Conservation (phyloP, 441 rosid species). For the Biscutella laevigata region DNA sequence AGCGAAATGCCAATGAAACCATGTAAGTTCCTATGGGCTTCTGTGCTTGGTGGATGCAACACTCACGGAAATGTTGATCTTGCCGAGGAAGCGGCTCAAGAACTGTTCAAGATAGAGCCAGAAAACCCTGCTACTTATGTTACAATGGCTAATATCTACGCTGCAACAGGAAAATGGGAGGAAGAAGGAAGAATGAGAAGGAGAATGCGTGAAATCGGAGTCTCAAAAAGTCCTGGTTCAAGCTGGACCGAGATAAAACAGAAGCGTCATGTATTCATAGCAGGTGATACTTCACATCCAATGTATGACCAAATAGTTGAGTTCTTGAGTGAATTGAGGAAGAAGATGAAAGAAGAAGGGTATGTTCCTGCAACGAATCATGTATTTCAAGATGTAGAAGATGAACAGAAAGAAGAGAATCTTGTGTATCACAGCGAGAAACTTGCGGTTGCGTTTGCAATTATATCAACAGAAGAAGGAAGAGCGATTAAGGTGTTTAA, state of each 20-base stretch:
- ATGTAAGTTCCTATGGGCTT: constrained; percentile 52
- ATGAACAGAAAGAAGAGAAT: constrained; percentile 65
- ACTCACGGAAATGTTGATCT: constrained; percentile 45
- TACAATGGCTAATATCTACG: constrained; percentile 57
- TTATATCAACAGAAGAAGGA: constrained; percentile 42
- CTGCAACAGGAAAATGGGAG: constrained; percentile 38
- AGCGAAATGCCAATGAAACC: constrained; percentile 42
- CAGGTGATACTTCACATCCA: constrained; percentile 50
- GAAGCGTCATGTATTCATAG: constrained; percentile 39
- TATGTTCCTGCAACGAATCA: constrained; percentile 48
- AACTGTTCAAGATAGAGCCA: constrained; percentile 45
- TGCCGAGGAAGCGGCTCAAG: constrained; percentile 44
- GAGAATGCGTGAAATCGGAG: constrained; percentile 32
- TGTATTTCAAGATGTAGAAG: constrained; percentile 64
- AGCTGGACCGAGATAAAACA: constrained; percentile 50
- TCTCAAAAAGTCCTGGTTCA: constrained; percentile 45
- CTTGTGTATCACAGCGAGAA: constrained; percentile 58
- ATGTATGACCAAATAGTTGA: constrained; percentile 38
- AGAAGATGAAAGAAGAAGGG: constrained; percentile 57
- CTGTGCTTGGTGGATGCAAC: constrained; percentile 50
- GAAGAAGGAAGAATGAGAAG: constrained; percentile 41
- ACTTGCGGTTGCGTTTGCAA: constrained; percentile 57
- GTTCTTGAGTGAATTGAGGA: constrained; percentile 35
- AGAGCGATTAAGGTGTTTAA: constrained; percentile 47
- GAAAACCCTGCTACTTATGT: constrained; percentile 53